Base-by-base conservation (phyloP, 2,329 filamentous ascomycete species). In the Pleurostoma richardsiae region DNA sequence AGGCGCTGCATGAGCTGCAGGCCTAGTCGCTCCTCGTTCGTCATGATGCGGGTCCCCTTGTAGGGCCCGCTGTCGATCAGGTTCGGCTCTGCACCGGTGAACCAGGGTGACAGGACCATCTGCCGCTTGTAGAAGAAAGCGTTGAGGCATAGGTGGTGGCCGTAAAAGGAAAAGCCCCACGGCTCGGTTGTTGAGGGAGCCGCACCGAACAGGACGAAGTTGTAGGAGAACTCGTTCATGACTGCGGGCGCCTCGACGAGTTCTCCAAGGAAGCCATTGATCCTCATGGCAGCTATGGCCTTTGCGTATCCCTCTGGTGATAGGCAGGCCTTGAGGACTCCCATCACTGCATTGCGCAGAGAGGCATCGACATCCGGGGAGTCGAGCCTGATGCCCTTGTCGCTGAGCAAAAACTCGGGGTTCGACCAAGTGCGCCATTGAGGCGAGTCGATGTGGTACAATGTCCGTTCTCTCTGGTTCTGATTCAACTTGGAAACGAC, bases 1-100 rank as follows among this genome's bases (percentile, higher is more conserved):
- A 88, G 69, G 29, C 71, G 76, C 58, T 86, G 84, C 86, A 90
- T 90, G 2, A 90, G 72, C 51, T 71, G 57, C n/a, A 90, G 62
- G 0, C 85, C 86, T 0, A 87, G 61, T 2, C 64, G 62, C 42
- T 86, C 86, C 57, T 90, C 85, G 6, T 66, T 67, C 39, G 83
- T 71, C 30, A 90, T 65, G 46, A 90, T 88, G 4, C 77, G 70
- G 0, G 82, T 87, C 5, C 86, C 86, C 2, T 67, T 66, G 60
- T 81, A 74, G 0, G 75, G 76, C 0, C 86, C 85, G 0, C 65
- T 63, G 53, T 90, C 86, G 54, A 90, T 86, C 33, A 83, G 57
- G 56, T 91, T 90, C 1, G 88, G 88, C 64, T 92, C 88, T 0
- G 88, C 88, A 46, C 88, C 88, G 0, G 85, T 89, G 64, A 92